A percentile compares a stretch with the other conserved stretches of the same genome.
phyloP scores from a whole-genome alignment of 495 filamentous ascomycete species.

The Lasiosphaeria hispida region DNA sequence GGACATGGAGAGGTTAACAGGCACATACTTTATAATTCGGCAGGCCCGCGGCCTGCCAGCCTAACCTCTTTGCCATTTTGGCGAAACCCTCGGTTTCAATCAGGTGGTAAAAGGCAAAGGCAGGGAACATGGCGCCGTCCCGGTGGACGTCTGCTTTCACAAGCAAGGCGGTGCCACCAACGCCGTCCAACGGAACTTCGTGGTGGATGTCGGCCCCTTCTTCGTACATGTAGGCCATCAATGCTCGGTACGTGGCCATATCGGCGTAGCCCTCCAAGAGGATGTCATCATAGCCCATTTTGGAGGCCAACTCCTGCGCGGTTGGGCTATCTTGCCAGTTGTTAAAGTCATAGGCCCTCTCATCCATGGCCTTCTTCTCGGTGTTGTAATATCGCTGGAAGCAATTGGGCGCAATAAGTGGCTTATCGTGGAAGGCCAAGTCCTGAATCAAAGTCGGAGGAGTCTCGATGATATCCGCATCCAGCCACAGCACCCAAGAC shows the following conservation, averaged over 20 bases:
- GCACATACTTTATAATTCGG: conserved; percentile 91
- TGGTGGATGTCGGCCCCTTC: conserved; percentile 53
- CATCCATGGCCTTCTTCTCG: conserved; percentile 63
- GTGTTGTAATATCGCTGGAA: conserved; percentile 82
- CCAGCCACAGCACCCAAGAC: conserved; percentile 95
- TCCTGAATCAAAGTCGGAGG: conserved; percentile 87
- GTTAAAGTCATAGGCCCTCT: conserved; percentile 94
- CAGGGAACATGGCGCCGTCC: conserved; percentile 97
- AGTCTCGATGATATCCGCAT: conserved; percentile 88
- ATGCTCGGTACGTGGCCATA: conserved; percentile 81
- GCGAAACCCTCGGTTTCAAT: conserved; percentile 98
- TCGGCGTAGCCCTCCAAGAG: conserved; percentile 90
- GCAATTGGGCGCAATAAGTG: conserved; percentile 92
- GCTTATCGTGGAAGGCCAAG: conserved; percentile 78
- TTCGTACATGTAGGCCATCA: conserved; percentile 86
- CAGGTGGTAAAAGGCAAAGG: conserved; percentile 93
- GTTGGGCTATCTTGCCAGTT: conserved; percentile 86
- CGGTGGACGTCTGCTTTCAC: conserved; percentile 97
- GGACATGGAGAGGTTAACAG: not conserved
- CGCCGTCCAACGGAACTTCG: conserved; percentile 79
- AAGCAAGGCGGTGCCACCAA: conserved; percentile 88
- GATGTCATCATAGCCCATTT: conserved; percentile 86
- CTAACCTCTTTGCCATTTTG: conserved; percentile 88
- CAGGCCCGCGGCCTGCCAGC: conserved; percentile 78
- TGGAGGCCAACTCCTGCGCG: conserved; percentile 68